phyloP scores from a whole-genome alignment of 2,329 filamentous ascomycete species.

The Cryphonectria nitschkei region DNA sequence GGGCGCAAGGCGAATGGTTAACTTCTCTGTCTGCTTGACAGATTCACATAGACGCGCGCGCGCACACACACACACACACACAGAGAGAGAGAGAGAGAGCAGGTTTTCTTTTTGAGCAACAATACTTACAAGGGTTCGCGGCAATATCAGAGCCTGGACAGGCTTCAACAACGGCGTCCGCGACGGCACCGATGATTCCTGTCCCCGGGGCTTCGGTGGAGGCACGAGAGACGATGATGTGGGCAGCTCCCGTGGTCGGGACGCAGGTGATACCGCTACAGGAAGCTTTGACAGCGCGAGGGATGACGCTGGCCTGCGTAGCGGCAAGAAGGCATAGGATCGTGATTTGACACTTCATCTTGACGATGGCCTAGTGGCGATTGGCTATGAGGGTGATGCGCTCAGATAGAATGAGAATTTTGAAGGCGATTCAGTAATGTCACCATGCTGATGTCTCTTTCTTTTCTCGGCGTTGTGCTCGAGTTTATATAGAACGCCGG shows the following conservation, averaged over 20 bases:
- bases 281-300: background rate
- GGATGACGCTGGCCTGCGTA: too few relatives aligned
- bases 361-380: too few relatives aligned
- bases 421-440: too few relatives aligned
- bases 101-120: background rate
- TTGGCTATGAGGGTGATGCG: too few relatives aligned
- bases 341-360: background rate
- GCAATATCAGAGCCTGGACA: conserved; percentile 40
- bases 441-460: too few relatives aligned
- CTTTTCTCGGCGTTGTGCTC: too few relatives aligned
- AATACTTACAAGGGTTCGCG: conserved; percentile 30
- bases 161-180: conserved; percentile 35
- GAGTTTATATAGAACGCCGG: too few relatives aligned
- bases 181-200: conserved; percentile 39
- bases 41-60: too few relatives aligned
- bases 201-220: conserved; percentile 39
- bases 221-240: conserved; percentile 44
- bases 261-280: conserved; percentile 21
- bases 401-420: too few relatives aligned
- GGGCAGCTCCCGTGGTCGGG: conserved; percentile 17
- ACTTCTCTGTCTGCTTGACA: background rate
- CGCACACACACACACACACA: too few relatives aligned
- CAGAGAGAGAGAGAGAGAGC: too few relatives aligned
- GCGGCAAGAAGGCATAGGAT: too few relatives aligned
- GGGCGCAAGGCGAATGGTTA: background rate